Percentiles rank a stretch among this genome's conserved stretches.
Conservation (phyloP, 495 filamentous ascomycete species). For the Xylaria palmicola region DNA sequence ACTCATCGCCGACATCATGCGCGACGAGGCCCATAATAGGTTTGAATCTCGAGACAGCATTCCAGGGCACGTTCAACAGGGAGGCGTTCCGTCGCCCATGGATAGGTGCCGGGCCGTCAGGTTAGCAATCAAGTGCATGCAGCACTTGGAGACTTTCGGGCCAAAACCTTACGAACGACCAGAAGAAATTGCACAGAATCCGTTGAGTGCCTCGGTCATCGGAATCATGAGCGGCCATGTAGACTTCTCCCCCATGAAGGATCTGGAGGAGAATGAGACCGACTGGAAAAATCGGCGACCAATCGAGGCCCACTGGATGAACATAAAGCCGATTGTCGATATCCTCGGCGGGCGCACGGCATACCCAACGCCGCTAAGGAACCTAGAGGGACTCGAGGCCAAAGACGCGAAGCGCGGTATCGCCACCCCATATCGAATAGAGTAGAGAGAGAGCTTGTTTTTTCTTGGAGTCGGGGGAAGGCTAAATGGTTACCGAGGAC, state of each 20-base stretch:
- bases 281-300: conserved; percentile 91
- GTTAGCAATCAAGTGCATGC: conserved; percentile 86
- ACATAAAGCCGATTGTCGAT: conserved; percentile 78
- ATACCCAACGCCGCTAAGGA: conserved; percentile 42
- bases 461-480: conserved; percentile 9
- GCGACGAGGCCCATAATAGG: conserved; percentile 83
- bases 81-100: conserved; percentile 91
- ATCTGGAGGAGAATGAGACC: conserved; percentile 78
- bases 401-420: conserved; percentile 59
- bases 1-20: conserved; percentile 92
- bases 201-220: conserved; percentile 74
- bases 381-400: conserved; percentile 46
- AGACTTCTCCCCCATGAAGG: conserved; percentile 74
- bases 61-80: conserved; percentile 96
- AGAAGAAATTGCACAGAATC: conserved; percentile 67
- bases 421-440: conserved; percentile 23
- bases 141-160: conserved; percentile 79
- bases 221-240: conserved; percentile 89
- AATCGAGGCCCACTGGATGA: conserved; percentile 81
- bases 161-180: conserved; percentile 50
- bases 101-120: conserved; percentile 90
- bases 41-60: conserved; percentile 94
- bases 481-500: background rate
- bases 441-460: conserved; percentile 1
- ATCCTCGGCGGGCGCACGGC: conserved; percentile 71